phyloP scores from a whole-genome alignment of 306 rosid genomes.

The Citrullus amarus region DNA sequence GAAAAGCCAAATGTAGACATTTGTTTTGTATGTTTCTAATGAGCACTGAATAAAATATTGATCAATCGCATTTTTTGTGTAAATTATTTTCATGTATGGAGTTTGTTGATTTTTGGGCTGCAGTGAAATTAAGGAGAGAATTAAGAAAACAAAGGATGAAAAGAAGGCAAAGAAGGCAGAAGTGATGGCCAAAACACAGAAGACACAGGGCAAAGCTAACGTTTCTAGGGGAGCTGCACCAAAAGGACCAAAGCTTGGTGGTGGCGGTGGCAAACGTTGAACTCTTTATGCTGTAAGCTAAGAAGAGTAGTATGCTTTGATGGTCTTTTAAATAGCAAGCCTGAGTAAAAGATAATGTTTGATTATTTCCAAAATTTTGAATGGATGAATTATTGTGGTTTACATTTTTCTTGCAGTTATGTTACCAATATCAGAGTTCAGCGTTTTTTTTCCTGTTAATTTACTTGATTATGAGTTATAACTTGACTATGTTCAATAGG shows the following conservation, averaged over 20 bases:
- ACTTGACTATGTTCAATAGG: not conserved
- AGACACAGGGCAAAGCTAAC: slow-evolving; percentile 28
- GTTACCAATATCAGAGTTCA: not conserved
- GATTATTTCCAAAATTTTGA: not conserved
- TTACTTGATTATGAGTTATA: not conserved
- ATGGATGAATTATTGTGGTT: not conserved
- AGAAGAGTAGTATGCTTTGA: not conserved
- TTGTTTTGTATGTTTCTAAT: not conserved
- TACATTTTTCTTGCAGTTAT: not conserved
- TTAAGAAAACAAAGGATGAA: slow-evolving; percentile 59
- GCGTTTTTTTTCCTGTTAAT: not conserved
- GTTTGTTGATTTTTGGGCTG: not conserved
- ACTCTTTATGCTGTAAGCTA: not conserved
- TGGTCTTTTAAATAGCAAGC: not conserved
- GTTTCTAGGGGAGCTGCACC: slow-evolving; percentile 29
- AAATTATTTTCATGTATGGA: not conserved
- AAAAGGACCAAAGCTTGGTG: slow-evolving; percentile 57
- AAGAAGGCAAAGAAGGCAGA: slow-evolving; percentile 63
- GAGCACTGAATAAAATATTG: not conserved
- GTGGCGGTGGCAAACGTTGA: slow-evolving; percentile 54
- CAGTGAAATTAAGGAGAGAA: slow-evolving; percentile 61
- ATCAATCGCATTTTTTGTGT: too few relatives aligned
- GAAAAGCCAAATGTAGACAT: not conserved
- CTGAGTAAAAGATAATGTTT: not conserved
- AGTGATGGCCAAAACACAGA: slow-evolving; percentile 38